Percentiles rank a stretch among this genome's conserved stretches.
phyloP scores from a whole-genome alignment of 2,329 filamentous ascomycete species.

The Claviceps sp. region DNA sequence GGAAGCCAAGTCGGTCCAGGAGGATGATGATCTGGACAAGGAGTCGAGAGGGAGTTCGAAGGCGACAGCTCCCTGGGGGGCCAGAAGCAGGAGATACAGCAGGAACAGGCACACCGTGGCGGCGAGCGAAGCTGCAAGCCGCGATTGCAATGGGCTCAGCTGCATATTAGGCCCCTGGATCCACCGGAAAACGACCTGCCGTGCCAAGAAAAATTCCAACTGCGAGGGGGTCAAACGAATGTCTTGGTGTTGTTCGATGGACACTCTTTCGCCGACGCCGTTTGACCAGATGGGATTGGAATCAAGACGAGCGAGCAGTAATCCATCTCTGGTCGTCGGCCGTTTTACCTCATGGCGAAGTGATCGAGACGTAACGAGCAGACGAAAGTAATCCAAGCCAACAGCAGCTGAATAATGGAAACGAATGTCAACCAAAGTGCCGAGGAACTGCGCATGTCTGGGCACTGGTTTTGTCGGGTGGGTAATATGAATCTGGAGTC shows the following conservation, averaged over 20 bases:
- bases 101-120: conserved; percentile 45
- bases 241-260: background rate
- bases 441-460: background rate
- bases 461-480: background rate
- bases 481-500: background rate
- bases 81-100: conserved; percentile 47
- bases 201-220: background rate
- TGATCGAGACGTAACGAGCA: background rate
- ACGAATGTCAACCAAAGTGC: background rate
- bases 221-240: background rate
- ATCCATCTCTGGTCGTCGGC: background rate
- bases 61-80: conserved; percentile 48
- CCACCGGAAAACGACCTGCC: background rate
- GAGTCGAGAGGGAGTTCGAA: conserved; percentile 28
- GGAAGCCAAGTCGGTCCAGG: background rate
- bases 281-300: background rate
- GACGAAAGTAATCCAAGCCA: background rate
- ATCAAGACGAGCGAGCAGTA: background rate
- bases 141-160: conserved; percentile 57
- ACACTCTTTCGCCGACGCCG: background rate
- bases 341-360: background rate
- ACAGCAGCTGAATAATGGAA: background rate
- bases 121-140: conserved; percentile 52
- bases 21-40: background rate
- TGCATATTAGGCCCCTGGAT: conserved; percentile 29